Conservation (phyloP, 2,329 filamentous ascomycete species). For the Aspergillus quadrilineatus region DNA sequence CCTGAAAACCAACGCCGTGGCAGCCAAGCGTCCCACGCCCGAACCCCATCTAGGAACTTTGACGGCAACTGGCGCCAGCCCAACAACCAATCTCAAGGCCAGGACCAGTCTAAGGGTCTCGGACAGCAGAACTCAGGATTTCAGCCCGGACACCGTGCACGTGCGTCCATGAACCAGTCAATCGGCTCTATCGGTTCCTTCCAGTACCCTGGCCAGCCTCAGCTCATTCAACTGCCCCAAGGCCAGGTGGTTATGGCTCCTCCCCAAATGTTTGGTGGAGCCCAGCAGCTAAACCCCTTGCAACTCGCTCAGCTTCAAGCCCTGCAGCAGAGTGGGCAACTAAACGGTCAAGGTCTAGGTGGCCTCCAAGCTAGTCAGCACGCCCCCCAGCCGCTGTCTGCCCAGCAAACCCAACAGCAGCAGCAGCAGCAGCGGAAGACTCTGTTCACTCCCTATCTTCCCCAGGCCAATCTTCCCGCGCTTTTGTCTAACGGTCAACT, state of each 20-base stretch:
- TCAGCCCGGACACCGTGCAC: constrained; percentile 86
- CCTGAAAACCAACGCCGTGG: constrained; percentile 73
- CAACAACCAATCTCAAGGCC: constrained; percentile 50
- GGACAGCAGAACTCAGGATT: constrained; percentile 71
- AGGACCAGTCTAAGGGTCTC: constrained; percentile 59
- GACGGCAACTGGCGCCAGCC: constrained; percentile 97
- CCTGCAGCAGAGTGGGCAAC: constrained; percentile 85
- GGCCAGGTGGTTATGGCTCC: constrained; percentile 78
- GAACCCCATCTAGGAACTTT: constrained; percentile 87
- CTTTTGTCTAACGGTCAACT: constrained; percentile 88
- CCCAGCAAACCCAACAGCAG: constrained; percentile 66
- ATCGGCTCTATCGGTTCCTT: constrained; percentile 81
- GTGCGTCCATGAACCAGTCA: constrained; percentile 82
- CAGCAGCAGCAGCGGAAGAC: constrained; percentile 96
- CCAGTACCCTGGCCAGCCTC: constrained; percentile 83
- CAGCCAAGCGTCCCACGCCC: constrained; percentile 70
- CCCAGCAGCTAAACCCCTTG: constrained; percentile 82
- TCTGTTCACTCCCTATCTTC: constrained; percentile 94
- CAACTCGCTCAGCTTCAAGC: constrained; percentile 90
- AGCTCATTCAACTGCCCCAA: constrained; percentile 79
- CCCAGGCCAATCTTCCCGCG: constrained; percentile 88
- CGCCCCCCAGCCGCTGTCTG: constrained; percentile 61
- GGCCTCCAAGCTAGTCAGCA: constrained; percentile 70
- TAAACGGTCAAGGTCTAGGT: constrained; percentile 73
- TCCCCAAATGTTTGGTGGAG: constrained; percentile 74